phyloP scores from a whole-genome alignment of 2,329 filamentous ascomycete genomes.

The Colletotrichum filicis region DNA sequence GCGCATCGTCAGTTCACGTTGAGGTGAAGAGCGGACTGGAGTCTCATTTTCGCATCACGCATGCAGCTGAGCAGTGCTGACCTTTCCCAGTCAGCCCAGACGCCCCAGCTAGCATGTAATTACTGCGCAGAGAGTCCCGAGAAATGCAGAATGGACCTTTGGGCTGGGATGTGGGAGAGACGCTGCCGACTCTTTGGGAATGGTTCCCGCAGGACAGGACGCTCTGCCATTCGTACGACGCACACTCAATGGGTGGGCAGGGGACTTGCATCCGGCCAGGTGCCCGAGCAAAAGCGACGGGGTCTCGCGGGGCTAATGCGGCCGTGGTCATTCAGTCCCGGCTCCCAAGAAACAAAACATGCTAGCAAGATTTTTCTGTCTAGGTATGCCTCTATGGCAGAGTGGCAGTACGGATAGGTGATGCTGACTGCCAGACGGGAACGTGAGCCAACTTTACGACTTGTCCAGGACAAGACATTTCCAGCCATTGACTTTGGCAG shows the following conservation, averaged over 20 bases:
- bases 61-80: neutral
- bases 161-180: constrained; percentile 19
- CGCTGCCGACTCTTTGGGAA: constrained; percentile 8
- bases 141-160: neutral
- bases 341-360: neutral
- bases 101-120: neutral
- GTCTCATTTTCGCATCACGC: neutral
- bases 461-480: neutral
- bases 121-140: neutral
- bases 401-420: neutral
- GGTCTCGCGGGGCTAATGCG: neutral
- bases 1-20: neutral
- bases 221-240: constrained; percentile 9
- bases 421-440: neutral
- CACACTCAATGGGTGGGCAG: neutral
- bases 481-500: constrained; percentile 3
- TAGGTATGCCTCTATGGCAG: neutral
- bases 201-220: constrained; percentile 10
- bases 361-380: neutral
- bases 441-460: neutral
- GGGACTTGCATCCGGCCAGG: constrained; percentile 4
- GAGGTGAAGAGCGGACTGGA: neutral
- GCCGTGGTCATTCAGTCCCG: neutral
- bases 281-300: neutral
- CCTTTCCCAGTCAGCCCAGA: neutral